Evolutionary conservation across 352 stramenopile genomes (phyloP).

Genomic region (Phytopythium chamaehyphon): DNA sequence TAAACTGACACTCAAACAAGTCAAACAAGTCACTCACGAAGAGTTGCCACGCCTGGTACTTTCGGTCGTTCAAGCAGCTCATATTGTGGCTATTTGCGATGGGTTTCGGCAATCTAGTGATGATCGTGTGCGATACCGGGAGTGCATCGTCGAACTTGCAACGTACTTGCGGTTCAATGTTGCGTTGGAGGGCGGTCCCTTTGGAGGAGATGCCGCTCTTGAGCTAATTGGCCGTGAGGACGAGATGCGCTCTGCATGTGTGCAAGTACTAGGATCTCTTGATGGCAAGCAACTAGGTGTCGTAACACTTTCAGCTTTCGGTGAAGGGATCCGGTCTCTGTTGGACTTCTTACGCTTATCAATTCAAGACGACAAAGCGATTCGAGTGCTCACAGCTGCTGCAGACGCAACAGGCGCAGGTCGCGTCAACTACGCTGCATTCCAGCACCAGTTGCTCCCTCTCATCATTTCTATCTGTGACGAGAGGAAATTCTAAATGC

Average conservation of each 20-base stretch:
- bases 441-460: constrained; percentile 50
- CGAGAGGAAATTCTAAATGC: constrained; percentile 17
- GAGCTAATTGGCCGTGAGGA: constrained; percentile 21
- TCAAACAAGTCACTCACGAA: constrained; percentile 35
- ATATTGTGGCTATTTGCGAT: constrained; percentile 28
- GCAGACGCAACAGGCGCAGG: constrained; percentile 41
- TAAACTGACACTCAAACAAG: constrained; percentile 38
- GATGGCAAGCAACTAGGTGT: constrained; percentile 31
- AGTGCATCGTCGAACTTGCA: constrained; percentile 25
- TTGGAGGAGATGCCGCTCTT: constrained; percentile 12
- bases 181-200: constrained; percentile 2
- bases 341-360: constrained; percentile 14
- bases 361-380: constrained; percentile 16
- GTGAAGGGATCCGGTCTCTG: constrained; percentile 19
- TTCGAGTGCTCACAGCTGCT: constrained; percentile 29
- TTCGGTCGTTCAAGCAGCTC: constrained; percentile 43
- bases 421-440: constrained; percentile 56
- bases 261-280: constrained; percentile 28
- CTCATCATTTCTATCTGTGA: constrained; percentile 29
- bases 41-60: constrained; percentile 55
- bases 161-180: constrained; percentile 25
- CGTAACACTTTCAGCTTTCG: constrained; percentile 33
- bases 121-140: constrained; percentile 41
- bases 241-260: constrained; percentile 20
- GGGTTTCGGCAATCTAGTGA: constrained; percentile 12